These are phyloP conservation scores for Exophiala bonariae DNA, from an alignment of 2,329 filamentous ascomycete species.

Conservation along the genomic window DNA sequence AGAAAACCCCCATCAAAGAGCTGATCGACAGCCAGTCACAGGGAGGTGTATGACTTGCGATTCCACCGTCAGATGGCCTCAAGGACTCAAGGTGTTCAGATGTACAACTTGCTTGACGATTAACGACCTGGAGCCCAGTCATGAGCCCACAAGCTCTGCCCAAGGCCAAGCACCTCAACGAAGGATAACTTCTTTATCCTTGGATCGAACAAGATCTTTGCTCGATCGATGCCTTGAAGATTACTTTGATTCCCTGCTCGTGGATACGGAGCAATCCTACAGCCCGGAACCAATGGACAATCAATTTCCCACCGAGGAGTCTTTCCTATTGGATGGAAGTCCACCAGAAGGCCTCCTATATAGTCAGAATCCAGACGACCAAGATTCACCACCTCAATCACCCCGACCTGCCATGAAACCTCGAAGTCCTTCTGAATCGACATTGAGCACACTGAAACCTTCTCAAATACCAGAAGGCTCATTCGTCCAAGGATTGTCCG, in stretches of 20 bases:
- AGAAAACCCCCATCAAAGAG: constrained; percentile 24
- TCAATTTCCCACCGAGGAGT: constrained; percentile 15
- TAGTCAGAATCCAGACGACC: constrained; percentile 13
- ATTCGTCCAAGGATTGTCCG: constrained; percentile 13
- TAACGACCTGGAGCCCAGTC: constrained; percentile 67
- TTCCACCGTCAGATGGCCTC: constrained; percentile 76
- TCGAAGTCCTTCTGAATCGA: constrained; percentile 19
- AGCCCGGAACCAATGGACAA: constrained; percentile 2
- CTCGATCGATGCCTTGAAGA: constrained; percentile 55
- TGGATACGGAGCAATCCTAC: constrained; percentile 22
- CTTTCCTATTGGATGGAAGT: constrained; percentile 26
- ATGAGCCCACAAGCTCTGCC: constrained; percentile 17
- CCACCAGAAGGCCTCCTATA: constrained; percentile 17
- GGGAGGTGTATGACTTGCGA: constrained; percentile 86
- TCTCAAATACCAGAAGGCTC: neutral
- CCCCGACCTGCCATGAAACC: constrained; percentile 12
- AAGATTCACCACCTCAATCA: constrained; percentile 18
- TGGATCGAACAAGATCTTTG: constrained; percentile 60
- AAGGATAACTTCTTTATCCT: constrained; percentile 51
- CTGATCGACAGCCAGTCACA: constrained; percentile 60
- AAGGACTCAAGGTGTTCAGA: constrained; percentile 70
- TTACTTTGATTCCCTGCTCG: constrained; percentile 48
- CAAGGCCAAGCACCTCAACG: constrained; percentile 9
- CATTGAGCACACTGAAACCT: constrained; percentile 9
- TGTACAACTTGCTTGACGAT: constrained; percentile 83